Percentiles rank a stretch among this genome's conserved stretches.
Evolutionary conservation across 2,329 filamentous ascomycete species (phyloP).

Genomic region (Pestalotiopsis sp.): DNA sequence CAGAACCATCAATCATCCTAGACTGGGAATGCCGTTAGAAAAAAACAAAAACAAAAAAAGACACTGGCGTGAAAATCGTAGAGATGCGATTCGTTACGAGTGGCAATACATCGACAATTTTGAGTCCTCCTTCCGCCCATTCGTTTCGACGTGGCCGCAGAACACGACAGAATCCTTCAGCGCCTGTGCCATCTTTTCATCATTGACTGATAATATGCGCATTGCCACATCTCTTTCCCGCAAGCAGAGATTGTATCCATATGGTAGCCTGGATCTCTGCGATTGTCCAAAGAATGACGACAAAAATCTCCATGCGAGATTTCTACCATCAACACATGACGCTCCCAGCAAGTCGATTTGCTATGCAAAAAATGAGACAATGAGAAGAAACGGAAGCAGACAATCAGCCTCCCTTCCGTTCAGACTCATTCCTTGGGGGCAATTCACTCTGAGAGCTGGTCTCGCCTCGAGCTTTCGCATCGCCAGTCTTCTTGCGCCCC

Average conservation of each 20-base stretch:
- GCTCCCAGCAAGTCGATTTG: constrained; percentile 14
- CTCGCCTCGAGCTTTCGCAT: constrained; percentile 48
- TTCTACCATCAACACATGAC: constrained; percentile 10
- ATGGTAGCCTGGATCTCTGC: constrained; percentile 21
- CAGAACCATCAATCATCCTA: not conserved
- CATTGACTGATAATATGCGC: not conserved
- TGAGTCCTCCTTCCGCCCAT: not conserved
- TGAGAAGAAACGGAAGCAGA: constrained; percentile 4
- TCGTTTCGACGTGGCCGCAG: not conserved
- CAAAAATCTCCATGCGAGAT: constrained; percentile 22
- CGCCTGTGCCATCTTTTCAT: not conserved
- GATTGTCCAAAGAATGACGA: constrained; percentile 23
- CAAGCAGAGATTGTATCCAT: constrained; percentile 18
- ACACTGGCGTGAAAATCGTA: not conserved
- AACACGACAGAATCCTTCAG: not conserved
- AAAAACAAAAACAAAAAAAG: not conserved
- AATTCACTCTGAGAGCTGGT: constrained; percentile 50
- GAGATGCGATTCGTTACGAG: not conserved
- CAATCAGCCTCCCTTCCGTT: constrained; percentile 63
- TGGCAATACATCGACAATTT: not conserved
- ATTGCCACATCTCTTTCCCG: not conserved
- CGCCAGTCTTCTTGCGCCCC: constrained; percentile 50
- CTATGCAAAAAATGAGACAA: constrained; percentile 28
- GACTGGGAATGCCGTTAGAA: not conserved
- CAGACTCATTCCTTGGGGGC: constrained; percentile 58